These are phyloP conservation scores for Ceratobasidium sp. DNA, from an alignment of 1,284 basidiomycete genomes.

Conservation along the genomic window DNA sequence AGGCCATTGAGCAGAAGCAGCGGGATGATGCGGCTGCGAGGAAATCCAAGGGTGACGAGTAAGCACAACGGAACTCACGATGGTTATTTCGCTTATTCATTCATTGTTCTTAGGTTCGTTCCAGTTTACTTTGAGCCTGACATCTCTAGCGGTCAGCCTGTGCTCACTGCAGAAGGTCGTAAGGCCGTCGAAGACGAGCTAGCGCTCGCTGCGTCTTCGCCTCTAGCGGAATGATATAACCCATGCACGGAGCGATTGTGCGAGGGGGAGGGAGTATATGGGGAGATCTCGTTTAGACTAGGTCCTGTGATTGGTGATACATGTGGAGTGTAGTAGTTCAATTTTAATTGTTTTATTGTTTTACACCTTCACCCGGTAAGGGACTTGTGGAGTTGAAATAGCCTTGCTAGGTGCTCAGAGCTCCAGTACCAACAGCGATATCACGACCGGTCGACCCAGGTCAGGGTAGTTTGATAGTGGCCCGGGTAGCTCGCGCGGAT, in stretches of 20 bases:
- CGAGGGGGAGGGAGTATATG: background rate
- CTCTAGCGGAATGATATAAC: background rate
- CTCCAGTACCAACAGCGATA: too few relatives aligned
- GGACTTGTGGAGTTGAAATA: too few relatives aligned
- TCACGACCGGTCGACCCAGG: too few relatives aligned
- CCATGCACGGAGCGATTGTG: too few relatives aligned
- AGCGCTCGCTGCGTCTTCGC: constrained; percentile 39
- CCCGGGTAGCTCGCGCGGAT: too few relatives aligned
- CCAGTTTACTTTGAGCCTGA: constrained; percentile 85
- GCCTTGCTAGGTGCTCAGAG: too few relatives aligned
- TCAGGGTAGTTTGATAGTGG: too few relatives aligned
- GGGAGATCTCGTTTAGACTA: background rate
- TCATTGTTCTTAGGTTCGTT: constrained; percentile 71
- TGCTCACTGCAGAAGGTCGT: constrained; percentile 77
- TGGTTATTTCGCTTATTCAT: background rate
- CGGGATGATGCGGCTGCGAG: constrained; percentile 86
- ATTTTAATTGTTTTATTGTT: too few relatives aligned
- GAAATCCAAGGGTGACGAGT: constrained; percentile 83
- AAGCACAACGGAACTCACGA: constrained; percentile 59
- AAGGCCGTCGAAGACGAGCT: constrained; percentile 80
- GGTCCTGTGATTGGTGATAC: background rate
- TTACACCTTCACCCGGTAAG: too few relatives aligned
- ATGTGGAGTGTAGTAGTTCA: background rate
- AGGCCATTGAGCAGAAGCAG: constrained; percentile 90
- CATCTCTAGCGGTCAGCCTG: constrained; percentile 78